Evolutionary conservation across 2,329 filamentous ascomycete genomes (phyloP).

Genomic region (Sclerotinia spermophila): DNA sequence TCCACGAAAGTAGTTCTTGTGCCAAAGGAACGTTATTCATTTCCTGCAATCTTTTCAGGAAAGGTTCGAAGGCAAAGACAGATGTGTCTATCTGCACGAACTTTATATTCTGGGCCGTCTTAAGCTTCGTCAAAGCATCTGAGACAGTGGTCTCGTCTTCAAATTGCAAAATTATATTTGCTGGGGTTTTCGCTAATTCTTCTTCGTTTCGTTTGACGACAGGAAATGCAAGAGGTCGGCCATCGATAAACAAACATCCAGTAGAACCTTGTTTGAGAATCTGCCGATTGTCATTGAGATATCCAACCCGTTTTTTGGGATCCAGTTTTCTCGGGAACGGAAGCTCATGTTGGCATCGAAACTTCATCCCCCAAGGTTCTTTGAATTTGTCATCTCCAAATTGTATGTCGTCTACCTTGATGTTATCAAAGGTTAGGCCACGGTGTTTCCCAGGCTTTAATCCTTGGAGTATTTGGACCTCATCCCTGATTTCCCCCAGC

Average conservation of each 20-base stretch:
- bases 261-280: slow-evolving; percentile 59
- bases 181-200: slow-evolving; percentile 43
- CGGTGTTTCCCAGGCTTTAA: slow-evolving; percentile 46
- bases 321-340: slow-evolving; percentile 40
- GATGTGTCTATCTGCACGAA: slow-evolving; percentile 62
- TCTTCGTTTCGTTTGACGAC: slow-evolving; percentile 51
- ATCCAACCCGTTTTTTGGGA: slow-evolving; percentile 40
- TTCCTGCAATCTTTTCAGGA: slow-evolving; percentile 56
- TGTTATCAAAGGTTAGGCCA: slow-evolving; percentile 38
- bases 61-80: slow-evolving; percentile 66
- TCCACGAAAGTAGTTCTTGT: slow-evolving; percentile 47
- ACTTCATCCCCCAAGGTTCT: slow-evolving; percentile 40
- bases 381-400: slow-evolving; percentile 28
- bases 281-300: slow-evolving; percentile 45
- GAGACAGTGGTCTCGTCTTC: slow-evolving; percentile 44
- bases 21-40: slow-evolving; percentile 55
- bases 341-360: slow-evolving; percentile 45
- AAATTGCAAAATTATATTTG: slow-evolving; percentile 52
- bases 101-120: slow-evolving; percentile 37
- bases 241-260: slow-evolving; percentile 53
- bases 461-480: slow-evolving; percentile 50
- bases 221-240: slow-evolving; percentile 57
- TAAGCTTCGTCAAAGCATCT: slow-evolving; percentile 46
- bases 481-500: slow-evolving; percentile 61
- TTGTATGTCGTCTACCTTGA: slow-evolving; percentile 22